These are phyloP conservation scores for Neoscytalidium dimidiatum DNA, from an alignment of 2,329 filamentous ascomycete genomes.

Conservation along the genomic window DNA sequence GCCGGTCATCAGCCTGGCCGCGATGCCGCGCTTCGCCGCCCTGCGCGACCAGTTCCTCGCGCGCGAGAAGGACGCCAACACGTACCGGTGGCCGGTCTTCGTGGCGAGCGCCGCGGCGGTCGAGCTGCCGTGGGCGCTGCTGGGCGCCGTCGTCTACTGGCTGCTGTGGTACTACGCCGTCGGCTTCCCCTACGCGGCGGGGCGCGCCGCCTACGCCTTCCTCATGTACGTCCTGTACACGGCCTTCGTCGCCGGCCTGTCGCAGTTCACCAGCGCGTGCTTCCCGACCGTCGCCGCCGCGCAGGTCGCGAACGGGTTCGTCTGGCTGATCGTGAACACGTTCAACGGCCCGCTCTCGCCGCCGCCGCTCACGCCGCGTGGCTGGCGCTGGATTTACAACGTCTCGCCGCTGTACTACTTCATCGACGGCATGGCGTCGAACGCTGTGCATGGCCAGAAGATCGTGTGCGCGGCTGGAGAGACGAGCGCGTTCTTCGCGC, in stretches of 20 bases:
- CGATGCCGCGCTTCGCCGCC: not conserved
- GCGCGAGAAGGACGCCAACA: not conserved
- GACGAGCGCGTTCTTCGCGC: slow-evolving; percentile 58
- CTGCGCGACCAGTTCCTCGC: not conserved
- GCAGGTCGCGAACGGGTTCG: slow-evolving; percentile 64
- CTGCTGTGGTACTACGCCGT: slow-evolving; percentile 81
- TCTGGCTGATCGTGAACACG: slow-evolving; percentile 54
- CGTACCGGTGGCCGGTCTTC: slow-evolving; percentile 77
- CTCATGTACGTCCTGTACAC: slow-evolving; percentile 70
- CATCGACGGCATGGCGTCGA: slow-evolving; percentile 68
- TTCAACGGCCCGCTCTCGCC: not conserved
- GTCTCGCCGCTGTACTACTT: slow-evolving; percentile 78
- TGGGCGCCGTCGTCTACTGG: slow-evolving; percentile 70
- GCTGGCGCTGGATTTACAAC: slow-evolving; percentile 69
- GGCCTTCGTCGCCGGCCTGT: slow-evolving; percentile 74
- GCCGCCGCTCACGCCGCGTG: not conserved
- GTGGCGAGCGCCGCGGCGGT: slow-evolving; percentile 77
- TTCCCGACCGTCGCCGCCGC: slow-evolving; percentile 66
- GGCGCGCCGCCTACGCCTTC: slow-evolving; percentile 75
- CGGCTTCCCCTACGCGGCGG: slow-evolving; percentile 64
- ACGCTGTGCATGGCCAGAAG: slow-evolving; percentile 63
- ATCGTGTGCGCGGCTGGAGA: slow-evolving; percentile 69
- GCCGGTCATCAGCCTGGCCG: not conserved
- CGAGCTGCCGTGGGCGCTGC: slow-evolving; percentile 75
- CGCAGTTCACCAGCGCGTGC: slow-evolving; percentile 72